Evolutionary conservation across 208 protist genomes (phyloP), one percentile per base, ranked within the genome.

Genomic region (Herpetomonas muscarum): DNA sequence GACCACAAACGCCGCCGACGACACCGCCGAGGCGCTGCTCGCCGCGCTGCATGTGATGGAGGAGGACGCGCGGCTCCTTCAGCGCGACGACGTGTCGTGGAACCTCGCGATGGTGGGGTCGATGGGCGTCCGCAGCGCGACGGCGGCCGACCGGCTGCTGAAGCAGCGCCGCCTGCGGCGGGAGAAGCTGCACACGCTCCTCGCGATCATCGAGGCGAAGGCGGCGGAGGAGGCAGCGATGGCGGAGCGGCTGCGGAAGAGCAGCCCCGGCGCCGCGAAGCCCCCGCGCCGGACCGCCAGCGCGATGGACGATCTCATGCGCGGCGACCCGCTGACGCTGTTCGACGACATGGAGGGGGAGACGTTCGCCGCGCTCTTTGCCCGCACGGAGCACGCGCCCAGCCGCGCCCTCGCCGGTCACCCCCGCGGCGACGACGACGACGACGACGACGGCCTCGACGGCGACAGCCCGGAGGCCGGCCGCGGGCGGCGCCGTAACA

Each of bases 31-130:
- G 15, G 57, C 71, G 32, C 37, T 72, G 12, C 56, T 72, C 15
- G 24, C 21, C 21, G 60, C 55, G 31, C n/a, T 77, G 39, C 25
- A 17, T 19, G 52, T 67, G 25, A 77, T 77, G 70, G 64, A 67
- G 46, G 41, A 26, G 48, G 70, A 77, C 17, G 41, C 41, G 17
- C 41, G 41, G 9, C 41, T 22, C 5, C 6, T 12, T 4, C 9
- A 6, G 41, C 5, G 6, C 5, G 5, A 5, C 41, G 41, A 46
- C 41, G 15, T 19, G 15, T 9, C 41, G 10, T 46, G 41, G 41
- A 6, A 9, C 5, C 41, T 24, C 15, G 19, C 15, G 15, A 9
- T 46, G 41, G 41, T 46, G 4, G 41, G 41, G 15, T 46, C 41
- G 15, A 6, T 46, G 10, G 41, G 41, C 19, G 10, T 46, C 41